Evolutionary conservation across 2,329 filamentous ascomycete genomes (phyloP), one percentile per base, ranked within the genome.

Genomic region (Penicillium sp.): DNA sequence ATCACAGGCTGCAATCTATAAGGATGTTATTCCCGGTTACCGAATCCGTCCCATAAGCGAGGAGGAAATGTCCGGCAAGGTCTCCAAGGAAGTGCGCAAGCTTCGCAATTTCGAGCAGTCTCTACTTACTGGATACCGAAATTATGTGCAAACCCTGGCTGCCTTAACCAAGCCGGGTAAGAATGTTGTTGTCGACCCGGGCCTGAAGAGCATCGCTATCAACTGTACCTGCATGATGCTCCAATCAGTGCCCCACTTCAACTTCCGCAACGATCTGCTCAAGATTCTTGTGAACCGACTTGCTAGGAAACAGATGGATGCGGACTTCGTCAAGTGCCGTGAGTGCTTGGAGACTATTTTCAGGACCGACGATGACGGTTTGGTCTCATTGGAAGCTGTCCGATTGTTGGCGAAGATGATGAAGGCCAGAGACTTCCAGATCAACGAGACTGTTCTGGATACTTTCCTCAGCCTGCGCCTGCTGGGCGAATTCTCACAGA

Each of bases 21-120:
- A 93, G 72, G 94, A 97, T 74, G 84, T 97, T 43, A 97, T 99
- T 55, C 94, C 94, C 0, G 94, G 94, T 19, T 99, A 99, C 72
- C 84, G 94, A 56, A 97, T 99, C 78, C 87, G 94, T 16, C 89
- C 91, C 1, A 78, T 91, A 3, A 80, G 83, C 1, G 91, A 95
- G 56, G 88, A 91, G 28, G 86, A 88, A 40, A 81, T 88, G 68
- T 83, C 84, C 54, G 87, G 87, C 60, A 95, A 95, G 72, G 78
- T 97, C 1, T 96, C 92, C 5, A 97, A 96, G 71, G 94, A 97
- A 24, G 91, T 97, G 29, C 87, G 89, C 68, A 88, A 86, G 63
- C 76, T 96, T 59, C 85, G 92, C 51, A 81, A 85, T 40, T 99
- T 92, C 71, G 94, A 99, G 72, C 92, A 97, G 72, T 85, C 90